Evolutionary conservation across 2,329 filamentous ascomycete species (phyloP).

Genomic region (Colletotrichum lentis): DNA sequence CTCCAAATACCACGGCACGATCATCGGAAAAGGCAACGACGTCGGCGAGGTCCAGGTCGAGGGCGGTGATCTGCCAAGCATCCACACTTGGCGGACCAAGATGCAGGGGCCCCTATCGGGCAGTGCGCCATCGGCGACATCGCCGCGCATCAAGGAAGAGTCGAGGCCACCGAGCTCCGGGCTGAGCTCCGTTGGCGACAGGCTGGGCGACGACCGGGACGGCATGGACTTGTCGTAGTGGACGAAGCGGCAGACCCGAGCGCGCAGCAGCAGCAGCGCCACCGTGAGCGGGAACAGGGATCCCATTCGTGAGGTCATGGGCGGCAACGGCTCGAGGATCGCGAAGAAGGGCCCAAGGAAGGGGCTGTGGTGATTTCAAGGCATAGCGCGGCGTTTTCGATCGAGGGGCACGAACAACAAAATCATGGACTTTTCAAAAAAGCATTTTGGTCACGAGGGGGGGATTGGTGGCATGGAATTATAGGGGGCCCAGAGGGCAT

Average conservation of each 20-base stretch:
- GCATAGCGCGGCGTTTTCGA: constrained; percentile 39
- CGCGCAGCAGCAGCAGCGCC: background rate
- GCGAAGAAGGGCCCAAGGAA: constrained; percentile 4
- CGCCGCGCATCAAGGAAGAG: constrained; percentile 41
- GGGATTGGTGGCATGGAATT: background rate
- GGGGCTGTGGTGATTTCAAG: constrained; percentile 18
- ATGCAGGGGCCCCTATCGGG: constrained; percentile 45
- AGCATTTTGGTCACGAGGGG: constrained; percentile 5
- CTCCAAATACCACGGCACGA: constrained; percentile 83
- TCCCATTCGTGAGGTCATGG: background rate
- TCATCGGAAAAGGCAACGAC: constrained; percentile 78
- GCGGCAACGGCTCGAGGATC: background rate
- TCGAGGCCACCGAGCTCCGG: constrained; percentile 63
- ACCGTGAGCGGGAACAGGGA: background rate
- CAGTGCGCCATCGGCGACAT: constrained; percentile 34
- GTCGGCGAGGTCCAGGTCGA: constrained; percentile 75
- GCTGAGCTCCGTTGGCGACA: constrained; percentile 64
- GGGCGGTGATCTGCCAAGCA: constrained; percentile 73
- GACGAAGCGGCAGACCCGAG: constrained; percentile 1
- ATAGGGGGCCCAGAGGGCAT: background rate
- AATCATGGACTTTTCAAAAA: constrained; percentile 1
- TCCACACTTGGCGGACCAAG: constrained; percentile 70
- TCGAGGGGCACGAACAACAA: background rate
- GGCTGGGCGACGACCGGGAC: constrained; percentile 52
- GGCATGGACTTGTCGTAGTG: constrained; percentile 58